phyloP scores from a whole-genome alignment of 495 filamentous ascomycete genomes.

The Evernia prunastri region DNA sequence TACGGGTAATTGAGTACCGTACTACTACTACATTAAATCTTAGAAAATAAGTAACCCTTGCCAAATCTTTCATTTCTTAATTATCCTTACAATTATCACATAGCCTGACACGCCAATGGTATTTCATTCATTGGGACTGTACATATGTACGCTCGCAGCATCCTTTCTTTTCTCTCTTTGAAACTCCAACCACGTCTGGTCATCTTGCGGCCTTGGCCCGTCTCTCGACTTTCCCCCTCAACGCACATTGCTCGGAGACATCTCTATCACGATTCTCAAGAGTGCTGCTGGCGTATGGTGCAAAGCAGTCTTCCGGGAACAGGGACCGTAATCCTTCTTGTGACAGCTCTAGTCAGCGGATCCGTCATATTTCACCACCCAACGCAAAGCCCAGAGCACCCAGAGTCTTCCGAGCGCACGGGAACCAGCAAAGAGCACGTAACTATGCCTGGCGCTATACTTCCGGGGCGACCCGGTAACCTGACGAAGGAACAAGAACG shows the following conservation, averaged over 20 bases:
- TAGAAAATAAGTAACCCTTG: too few relatives aligned
- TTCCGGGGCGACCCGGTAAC: conserved; percentile 76
- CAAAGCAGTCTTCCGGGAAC: conserved; percentile 10
- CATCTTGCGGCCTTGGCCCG: neutral
- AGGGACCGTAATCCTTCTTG: neutral
- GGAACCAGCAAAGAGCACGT: conserved; percentile 14
- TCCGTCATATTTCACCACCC: neutral
- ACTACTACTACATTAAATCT: too few relatives aligned
- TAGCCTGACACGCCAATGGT: conserved; percentile 2
- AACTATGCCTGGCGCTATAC: conserved; percentile 38
- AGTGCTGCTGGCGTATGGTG: neutral
- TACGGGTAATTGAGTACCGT: too few relatives aligned
- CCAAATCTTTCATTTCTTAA: too few relatives aligned
- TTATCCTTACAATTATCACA: neutral
- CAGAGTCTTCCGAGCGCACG: neutral
- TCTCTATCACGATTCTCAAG: neutral
- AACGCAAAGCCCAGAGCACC: neutral
- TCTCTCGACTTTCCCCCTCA: neutral
- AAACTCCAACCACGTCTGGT: neutral
- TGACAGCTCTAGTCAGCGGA: conserved; percentile 5
- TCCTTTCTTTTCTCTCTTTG: conserved; percentile 1
- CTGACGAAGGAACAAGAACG: conserved; percentile 82
- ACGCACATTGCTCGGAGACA: neutral
- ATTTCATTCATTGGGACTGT: neutral
- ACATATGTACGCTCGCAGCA: conserved; percentile 17